Conservation (phyloP, 75 land plant genomes). For the Pseudotsuga menziesii region DNA sequence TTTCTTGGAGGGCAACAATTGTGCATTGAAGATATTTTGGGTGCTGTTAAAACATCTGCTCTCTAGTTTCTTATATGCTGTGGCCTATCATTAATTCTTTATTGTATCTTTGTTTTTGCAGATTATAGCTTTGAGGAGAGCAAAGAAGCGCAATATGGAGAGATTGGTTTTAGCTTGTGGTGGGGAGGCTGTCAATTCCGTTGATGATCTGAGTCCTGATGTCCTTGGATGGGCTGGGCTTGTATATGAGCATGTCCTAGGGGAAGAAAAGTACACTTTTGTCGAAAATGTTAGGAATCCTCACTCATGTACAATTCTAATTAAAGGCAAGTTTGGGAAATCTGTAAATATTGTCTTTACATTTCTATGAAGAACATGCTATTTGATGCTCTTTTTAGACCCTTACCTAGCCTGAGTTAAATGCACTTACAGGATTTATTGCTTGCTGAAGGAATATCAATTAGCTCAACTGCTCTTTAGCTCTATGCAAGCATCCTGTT, state of each 20-base stretch:
- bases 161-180: constrained; percentile 96
- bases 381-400: not conserved
- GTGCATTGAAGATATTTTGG: too few species aligned
- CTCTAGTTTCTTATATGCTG: not conserved
- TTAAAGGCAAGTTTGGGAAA: constrained; percentile 47
- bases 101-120: constrained; percentile 16
- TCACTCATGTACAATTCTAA: constrained; percentile 91
- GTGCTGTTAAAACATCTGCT: too few species aligned
- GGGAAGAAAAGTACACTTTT: constrained; percentile 98
- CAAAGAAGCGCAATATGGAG: constrained; percentile 98
- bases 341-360: not conserved
- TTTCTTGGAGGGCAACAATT: too few species aligned
- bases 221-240: constrained; percentile 98
- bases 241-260: constrained; percentile 95
- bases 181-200: constrained; percentile 96
- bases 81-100: constrained; percentile 1
- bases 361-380: not conserved
- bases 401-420: too few species aligned
- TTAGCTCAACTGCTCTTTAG: not conserved
- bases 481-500: not conserved
- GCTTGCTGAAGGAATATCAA: not conserved
- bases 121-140: constrained; percentile 94
- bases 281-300: constrained; percentile 97
- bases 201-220: constrained; percentile 79
- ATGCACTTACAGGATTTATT: not conserved